Evolutionary conservation across 352 stramenopile species (phyloP).

Genomic region (Phytophthora colocasiae): DNA sequence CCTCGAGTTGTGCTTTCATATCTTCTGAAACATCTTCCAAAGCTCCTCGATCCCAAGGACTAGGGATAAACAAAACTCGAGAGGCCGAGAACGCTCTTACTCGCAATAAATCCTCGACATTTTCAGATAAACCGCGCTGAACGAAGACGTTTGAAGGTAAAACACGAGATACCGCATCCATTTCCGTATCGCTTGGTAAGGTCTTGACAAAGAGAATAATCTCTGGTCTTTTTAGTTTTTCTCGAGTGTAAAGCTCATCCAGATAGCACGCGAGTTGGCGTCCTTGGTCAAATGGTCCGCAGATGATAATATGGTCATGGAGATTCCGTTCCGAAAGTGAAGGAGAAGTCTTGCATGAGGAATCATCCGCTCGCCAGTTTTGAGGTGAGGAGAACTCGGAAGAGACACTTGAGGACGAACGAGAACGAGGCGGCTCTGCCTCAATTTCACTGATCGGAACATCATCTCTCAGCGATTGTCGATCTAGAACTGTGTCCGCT

Average conservation of each 20-base stretch:
- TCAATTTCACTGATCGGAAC: too few species aligned
- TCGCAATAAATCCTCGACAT: conserved; percentile 60
- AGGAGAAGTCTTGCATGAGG: too few species aligned
- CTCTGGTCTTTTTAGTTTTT: conserved; percentile 24
- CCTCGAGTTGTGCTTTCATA: conserved; percentile 47
- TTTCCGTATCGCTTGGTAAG: conserved; percentile 38
- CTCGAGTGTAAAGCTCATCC: conserved; percentile 46
- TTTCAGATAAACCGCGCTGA: conserved; percentile 48
- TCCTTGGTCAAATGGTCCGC: conserved; percentile 29
- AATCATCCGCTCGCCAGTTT: too few species aligned
- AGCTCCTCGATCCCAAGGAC: conserved; percentile 48
- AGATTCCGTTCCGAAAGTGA: background rate
- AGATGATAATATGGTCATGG: background rate
- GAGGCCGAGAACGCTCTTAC: conserved; percentile 51
- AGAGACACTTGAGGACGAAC: too few species aligned
- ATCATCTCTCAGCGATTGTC: background rate
- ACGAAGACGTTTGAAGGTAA: conserved; percentile 58
- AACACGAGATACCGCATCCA: conserved; percentile 32
- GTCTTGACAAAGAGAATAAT: conserved; percentile 55
- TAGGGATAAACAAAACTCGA: conserved; percentile 59
- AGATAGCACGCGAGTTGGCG: conserved; percentile 31
- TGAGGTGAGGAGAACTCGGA: too few species aligned
- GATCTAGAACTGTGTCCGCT: background rate
- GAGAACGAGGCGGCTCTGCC: too few species aligned
- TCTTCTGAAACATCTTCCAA: conserved; percentile 41